A percentile compares a stretch with the other conserved stretches of the same genome.
These are phyloP conservation scores for Aspergillus fumigatiaffinis DNA, from an alignment of 2,329 filamentous ascomycete genomes.

Conservation along the genomic window DNA sequence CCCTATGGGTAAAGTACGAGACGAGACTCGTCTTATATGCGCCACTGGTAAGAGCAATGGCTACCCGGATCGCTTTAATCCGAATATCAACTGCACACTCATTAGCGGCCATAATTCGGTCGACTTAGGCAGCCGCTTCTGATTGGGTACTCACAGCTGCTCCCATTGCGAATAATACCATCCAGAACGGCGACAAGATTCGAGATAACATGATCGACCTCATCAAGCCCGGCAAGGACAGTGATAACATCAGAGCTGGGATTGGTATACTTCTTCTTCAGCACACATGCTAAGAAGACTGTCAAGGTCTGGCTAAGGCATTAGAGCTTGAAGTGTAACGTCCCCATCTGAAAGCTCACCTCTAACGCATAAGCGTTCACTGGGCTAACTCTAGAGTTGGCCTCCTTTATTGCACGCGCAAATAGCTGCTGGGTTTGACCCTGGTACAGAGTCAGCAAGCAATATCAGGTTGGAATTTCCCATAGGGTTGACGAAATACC, in stretches of 20 bases:
- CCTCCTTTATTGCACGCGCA: constrained; percentile 62
- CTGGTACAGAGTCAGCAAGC: constrained; percentile 32
- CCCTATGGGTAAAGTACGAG: constrained; percentile 90
- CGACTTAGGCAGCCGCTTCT: background rate
- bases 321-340: constrained; percentile 39
- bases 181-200: constrained; percentile 85
- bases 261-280: constrained; percentile 90
- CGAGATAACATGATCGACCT: constrained; percentile 80
- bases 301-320: constrained; percentile 67
- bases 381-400: constrained; percentile 59
- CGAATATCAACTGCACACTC: constrained; percentile 63
- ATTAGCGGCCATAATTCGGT: constrained; percentile 2
- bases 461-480: background rate
- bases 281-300: constrained; percentile 75
- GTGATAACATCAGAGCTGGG: constrained; percentile 93
- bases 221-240: constrained; percentile 81
- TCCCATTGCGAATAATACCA: constrained; percentile 72
- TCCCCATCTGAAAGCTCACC: constrained; percentile 48
- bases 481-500: constrained; percentile 32
- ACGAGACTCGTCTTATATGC: constrained; percentile 92
- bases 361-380: constrained; percentile 78
- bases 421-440: constrained; percentile 75
- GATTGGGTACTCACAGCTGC: constrained; percentile 54
- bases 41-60: constrained; percentile 82
- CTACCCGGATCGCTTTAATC: constrained; percentile 73